phyloP scores from a whole-genome alignment of 805 yeast genomes.

The Grigorovia transvaalensis region DNA sequence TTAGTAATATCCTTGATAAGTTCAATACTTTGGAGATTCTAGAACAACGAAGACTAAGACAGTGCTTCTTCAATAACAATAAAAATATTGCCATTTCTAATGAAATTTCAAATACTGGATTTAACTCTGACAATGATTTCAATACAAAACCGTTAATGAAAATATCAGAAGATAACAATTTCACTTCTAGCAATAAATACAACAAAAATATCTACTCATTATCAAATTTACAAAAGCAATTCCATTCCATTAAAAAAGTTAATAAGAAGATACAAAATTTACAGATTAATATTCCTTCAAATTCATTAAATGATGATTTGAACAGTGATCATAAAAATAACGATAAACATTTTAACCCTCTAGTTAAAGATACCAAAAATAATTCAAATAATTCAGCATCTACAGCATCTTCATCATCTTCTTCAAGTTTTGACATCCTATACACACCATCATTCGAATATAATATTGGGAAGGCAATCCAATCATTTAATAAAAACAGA shows the following conservation, averaged over 20 bases:
- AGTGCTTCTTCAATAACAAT: slow-evolving; percentile 11
- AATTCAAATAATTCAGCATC: neutral
- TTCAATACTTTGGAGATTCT: slow-evolving; percentile 30
- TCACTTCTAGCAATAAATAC: neutral
- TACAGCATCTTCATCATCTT: slow-evolving; percentile 2
- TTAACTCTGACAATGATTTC: neutral
- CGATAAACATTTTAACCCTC: neutral
- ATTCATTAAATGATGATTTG: neutral
- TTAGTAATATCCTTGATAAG: slow-evolving; percentile 20
- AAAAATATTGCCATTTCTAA: neutral
- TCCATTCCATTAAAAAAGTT: slow-evolving; percentile 7
- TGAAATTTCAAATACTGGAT: neutral
- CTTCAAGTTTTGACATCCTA: slow-evolving; percentile 11
- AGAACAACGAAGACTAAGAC: slow-evolving; percentile 22
- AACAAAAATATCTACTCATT: slow-evolving; percentile 18
- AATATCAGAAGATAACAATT: neutral
- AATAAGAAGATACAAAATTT: neutral
- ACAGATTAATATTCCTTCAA: neutral
- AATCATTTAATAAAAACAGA: slow-evolving; percentile 67
- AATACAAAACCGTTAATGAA: neutral
- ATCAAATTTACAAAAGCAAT: slow-evolving; percentile 16
- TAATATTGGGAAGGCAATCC: slow-evolving; percentile 58
- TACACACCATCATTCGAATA: slow-evolving; percentile 24
- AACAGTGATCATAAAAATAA: neutral
- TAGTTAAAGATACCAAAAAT: neutral